Percentiles rank a stretch among this genome's conserved stretches.
phyloP scores from a whole-genome alignment of 176 grass and related monocot species.

The Miscanthus lutarioriparius region DNA sequence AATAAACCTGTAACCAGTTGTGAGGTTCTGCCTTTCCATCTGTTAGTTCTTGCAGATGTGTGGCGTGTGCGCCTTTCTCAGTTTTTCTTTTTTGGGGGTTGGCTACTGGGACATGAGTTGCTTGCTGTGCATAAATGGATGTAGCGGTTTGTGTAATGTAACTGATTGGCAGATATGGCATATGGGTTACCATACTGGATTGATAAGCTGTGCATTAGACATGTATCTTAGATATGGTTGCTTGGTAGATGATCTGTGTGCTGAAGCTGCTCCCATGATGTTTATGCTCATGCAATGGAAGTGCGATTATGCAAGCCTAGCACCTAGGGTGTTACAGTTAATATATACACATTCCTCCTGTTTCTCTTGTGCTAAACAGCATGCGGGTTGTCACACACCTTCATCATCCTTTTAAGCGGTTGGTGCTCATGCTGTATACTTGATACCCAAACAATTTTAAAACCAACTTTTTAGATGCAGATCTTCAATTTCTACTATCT shows the following conservation, averaged over 20 bases:
- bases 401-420: no score
- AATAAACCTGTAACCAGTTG: neutral
- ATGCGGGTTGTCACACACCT: no score
- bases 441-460: no score
- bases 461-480: no score
- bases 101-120: constrained; percentile 5
- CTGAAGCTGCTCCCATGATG: neutral
- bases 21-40: constrained; percentile 18
- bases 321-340: no score
- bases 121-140: constrained; percentile 46
- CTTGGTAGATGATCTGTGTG: neutral
- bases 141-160: constrained; percentile 6
- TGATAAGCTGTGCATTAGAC: neutral
- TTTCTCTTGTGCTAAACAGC: no score
- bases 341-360: no score
- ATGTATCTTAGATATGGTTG: neutral
- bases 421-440: no score
- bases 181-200: neutral
- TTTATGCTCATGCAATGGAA: no score
- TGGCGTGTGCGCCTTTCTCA: neutral
- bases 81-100: neutral
- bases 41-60: neutral
- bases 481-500: no score
- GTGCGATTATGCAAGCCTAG: no score
- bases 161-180: constrained; percentile 4